phyloP scores from a whole-genome alignment of 2,329 filamentous ascomycete species.

The Aspergillus ruber region DNA sequence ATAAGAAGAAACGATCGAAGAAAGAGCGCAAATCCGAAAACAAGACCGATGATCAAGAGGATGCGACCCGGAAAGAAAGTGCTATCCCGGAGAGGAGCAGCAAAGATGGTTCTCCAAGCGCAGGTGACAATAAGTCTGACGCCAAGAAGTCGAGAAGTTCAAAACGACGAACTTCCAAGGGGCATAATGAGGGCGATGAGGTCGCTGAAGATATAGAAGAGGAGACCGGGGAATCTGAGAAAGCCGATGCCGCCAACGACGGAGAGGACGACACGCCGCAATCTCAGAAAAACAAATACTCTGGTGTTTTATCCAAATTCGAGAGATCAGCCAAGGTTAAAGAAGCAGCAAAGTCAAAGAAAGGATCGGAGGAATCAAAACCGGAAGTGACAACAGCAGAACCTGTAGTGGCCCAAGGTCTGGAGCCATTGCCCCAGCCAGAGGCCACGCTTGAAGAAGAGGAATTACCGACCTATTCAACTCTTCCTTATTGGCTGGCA shows the following conservation, averaged over 20 bases:
- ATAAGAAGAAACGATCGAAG: slow-evolving; percentile 26
- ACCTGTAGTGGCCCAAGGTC: slow-evolving; percentile 44
- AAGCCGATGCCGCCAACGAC: slow-evolving; percentile 12
- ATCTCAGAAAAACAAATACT: slow-evolving; percentile 27
- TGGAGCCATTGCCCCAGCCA: slow-evolving; percentile 75
- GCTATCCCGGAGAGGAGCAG: slow-evolving; percentile 19
- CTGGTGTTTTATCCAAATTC: slow-evolving; percentile 34
- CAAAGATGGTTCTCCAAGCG: slow-evolving; percentile 20
- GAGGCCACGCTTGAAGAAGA: slow-evolving; percentile 50
- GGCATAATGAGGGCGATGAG: slow-evolving; percentile 8
- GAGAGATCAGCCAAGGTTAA: slow-evolving; percentile 26
- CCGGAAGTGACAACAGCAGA: slow-evolving; percentile 12
- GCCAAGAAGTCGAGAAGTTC: slow-evolving; percentile 29
- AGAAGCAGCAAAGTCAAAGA: slow-evolving; percentile 11
- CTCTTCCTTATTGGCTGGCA: slow-evolving; percentile 74
- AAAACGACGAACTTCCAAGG: slow-evolving; percentile 27
- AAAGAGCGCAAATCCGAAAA: slow-evolving; percentile 18
- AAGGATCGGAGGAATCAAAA: slow-evolving; percentile 4
- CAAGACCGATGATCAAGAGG: slow-evolving; percentile 23
- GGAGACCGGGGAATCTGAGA: slow-evolving; percentile 1
- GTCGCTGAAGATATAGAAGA: slow-evolving; percentile 21
- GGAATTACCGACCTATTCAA: slow-evolving; percentile 63
- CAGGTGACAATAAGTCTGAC: slow-evolving; percentile 12
- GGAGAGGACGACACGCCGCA: not conserved
- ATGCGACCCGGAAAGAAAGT: slow-evolving; percentile 21